Evolutionary conservation across 192 early-diverging fungal species (phyloP), one percentile per base, ranked within the genome.

Genomic region (Borealophlyctis nickersoniae): DNA sequence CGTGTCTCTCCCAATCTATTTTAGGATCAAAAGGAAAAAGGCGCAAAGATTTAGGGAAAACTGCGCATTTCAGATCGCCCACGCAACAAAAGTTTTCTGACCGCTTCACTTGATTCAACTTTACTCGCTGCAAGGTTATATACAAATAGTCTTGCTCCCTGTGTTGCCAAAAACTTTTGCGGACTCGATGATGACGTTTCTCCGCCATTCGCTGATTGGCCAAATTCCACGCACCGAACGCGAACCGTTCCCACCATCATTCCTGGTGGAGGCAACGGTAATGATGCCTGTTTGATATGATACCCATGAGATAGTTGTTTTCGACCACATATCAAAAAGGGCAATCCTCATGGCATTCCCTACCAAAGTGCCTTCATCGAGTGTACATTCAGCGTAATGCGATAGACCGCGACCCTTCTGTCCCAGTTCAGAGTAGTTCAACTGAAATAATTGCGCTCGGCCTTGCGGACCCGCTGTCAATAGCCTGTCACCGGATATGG

Each of bases 401-500:
- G 57, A 49, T 3, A 67, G 1, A 22, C 58, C 57, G 7, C 36
- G n/a, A 35, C 58, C 51, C 35, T 71, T 63, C 26, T 52, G n/a
- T 14, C 48, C 69, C 52, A 68, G 36, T 27, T 53, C 60, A 30
- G 16, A 68, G 23, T 53, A 61, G 27, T 72, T 49, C 1, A 81
- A n/a, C 28, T 77, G 58, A 49, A 75, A 82, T 30, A 82, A 30
- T 54, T 82, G 75, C 29, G 71, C 66, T 2, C 72, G 31, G 19
- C 79, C 71, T 49, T 62, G 62, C 2, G 72, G 54, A 0, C 76
- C 77, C 27, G 65, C 72, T 3, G 76, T 72, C n/a, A 72, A 22
- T 5, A 81, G 48, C n/a, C 49, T 54, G 34, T 59, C 58, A 1
- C 76, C 75, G 16, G 56, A 60, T 24, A 73, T 56, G 28, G 63